These are phyloP conservation scores for Candolleomyces efflorescens DNA, from an alignment of 768 basidiomycete genomes.

Conservation along the genomic window DNA sequence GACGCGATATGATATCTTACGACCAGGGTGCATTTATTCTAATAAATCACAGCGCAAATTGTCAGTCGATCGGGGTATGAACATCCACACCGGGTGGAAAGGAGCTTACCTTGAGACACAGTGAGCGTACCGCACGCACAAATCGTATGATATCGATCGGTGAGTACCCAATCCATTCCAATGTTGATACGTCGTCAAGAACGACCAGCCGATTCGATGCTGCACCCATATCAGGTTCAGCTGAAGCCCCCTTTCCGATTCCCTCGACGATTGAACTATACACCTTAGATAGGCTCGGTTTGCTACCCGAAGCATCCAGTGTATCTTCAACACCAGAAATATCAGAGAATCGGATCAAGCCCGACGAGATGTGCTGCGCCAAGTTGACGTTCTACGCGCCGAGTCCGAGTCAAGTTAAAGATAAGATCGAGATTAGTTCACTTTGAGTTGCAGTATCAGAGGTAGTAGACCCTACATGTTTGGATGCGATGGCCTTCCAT, in stretches of 20 bases:
- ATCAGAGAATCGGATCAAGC: slow-evolving; percentile 53
- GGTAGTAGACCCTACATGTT: slow-evolving; percentile 33
- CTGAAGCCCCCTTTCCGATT: neutral
- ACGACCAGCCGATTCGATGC: slow-evolving; percentile 41
- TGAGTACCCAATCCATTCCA: slow-evolving; percentile 70
- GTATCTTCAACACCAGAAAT: neutral
- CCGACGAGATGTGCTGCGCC: slow-evolving; percentile 15
- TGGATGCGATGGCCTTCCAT: too few relatives aligned
- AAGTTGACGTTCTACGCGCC: slow-evolving; percentile 7
- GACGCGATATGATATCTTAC: slow-evolving; percentile 63
- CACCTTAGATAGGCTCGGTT: too few relatives aligned
- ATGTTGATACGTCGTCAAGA: slow-evolving; percentile 63
- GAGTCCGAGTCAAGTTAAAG: slow-evolving; percentile 9
- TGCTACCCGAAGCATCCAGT: too few relatives aligned
- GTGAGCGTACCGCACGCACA: slow-evolving; percentile 50
- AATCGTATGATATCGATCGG: slow-evolving; percentile 50
- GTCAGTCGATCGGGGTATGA: too few relatives aligned
- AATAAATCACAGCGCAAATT: neutral
- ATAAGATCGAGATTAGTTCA: too few relatives aligned
- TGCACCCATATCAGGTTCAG: slow-evolving; percentile 7
- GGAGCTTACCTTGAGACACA: slow-evolving; percentile 49
- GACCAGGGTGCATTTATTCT: slow-evolving; percentile 54
- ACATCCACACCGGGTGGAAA: neutral
- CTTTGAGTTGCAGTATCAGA: too few relatives aligned
- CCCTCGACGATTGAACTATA: too few relatives aligned